A percentile compares a stretch with the other conserved stretches of the same genome.
Evolutionary conservation across 2,329 filamentous ascomycete species (phyloP).

Genomic region (Sporothrix sp.): DNA sequence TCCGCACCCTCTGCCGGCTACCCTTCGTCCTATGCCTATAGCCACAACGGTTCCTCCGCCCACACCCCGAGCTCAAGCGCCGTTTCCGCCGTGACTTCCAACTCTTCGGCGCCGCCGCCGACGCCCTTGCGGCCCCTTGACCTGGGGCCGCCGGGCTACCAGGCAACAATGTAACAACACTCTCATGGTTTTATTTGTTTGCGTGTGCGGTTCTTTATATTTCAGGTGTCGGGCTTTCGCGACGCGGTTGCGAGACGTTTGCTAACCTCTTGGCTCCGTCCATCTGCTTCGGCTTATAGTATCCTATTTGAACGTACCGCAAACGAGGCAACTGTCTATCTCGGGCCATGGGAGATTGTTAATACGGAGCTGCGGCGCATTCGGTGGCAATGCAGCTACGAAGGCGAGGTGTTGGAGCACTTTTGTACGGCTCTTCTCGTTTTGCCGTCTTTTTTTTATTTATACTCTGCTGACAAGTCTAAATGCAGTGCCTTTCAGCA

Average conservation of each 20-base stretch:
- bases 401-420: conserved; percentile 42
- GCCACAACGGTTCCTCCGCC: conserved; percentile 32
- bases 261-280: neutral
- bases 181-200: conserved; percentile 15
- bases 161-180: conserved; percentile 40
- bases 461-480: neutral
- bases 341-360: conserved; percentile 44
- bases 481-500: conserved; percentile 36
- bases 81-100: conserved; percentile 32
- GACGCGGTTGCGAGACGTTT: no score
- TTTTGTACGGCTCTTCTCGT: conserved; percentile 30
- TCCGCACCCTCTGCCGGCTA: conserved; percentile 36
- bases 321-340: conserved; percentile 40
- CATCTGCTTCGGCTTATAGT: conserved; percentile 25
- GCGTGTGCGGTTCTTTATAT: conserved; percentile 13
- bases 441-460: neutral
- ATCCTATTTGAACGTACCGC: conserved; percentile 41
- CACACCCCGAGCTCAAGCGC: conserved; percentile 38
- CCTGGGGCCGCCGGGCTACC: conserved; percentile 42
- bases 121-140: conserved; percentile 37
- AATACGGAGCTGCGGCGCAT: conserved; percentile 38
- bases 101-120: conserved; percentile 30
- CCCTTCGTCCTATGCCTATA: conserved; percentile 32
- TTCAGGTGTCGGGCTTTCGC: no score
- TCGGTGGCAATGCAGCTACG: conserved; percentile 45